Conservation (phyloP, 768 basidiomycete species). For the Panus rudis region DNA sequence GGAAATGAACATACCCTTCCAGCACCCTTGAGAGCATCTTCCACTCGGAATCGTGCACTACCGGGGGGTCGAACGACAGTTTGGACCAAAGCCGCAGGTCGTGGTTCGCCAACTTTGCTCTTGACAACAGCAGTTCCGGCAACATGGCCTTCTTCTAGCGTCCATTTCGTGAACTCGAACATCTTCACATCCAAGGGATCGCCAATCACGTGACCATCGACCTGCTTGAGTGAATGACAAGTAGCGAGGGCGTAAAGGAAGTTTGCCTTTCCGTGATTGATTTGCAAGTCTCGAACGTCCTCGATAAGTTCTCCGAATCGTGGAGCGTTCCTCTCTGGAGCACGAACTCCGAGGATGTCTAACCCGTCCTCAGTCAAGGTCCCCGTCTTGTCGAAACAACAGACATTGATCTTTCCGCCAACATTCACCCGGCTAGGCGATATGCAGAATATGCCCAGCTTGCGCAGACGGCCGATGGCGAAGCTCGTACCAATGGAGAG, state of each 20-base stretch:
- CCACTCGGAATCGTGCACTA: constrained; percentile 81
- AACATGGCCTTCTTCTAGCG: constrained; percentile 82
- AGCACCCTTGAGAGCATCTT: constrained; percentile 86
- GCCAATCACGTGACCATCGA: constrained; percentile 83
- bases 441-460: constrained; percentile 88
- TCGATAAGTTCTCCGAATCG: constrained; percentile 88
- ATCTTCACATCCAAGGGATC: constrained; percentile 97
- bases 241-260: constrained; percentile 92
- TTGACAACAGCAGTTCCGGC: constrained; percentile 69
- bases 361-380: constrained; percentile 97
- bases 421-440: constrained; percentile 94
- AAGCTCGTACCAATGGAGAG: constrained; percentile 97
- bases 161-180: constrained; percentile 97
- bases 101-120: constrained; percentile 48
- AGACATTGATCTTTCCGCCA: constrained; percentile 92
- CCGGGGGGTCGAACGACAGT: constrained; percentile 95
- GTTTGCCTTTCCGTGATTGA: constrained; percentile 63
- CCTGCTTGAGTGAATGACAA: constrained; percentile 90
- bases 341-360: constrained; percentile 91
- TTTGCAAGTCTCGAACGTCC: constrained; percentile 80
- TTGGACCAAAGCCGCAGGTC: constrained; percentile 87
- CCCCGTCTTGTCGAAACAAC: constrained; percentile 99
- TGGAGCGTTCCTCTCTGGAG: constrained; percentile 65
- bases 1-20: constrained; percentile 48
- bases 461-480: constrained; percentile 82